Base-by-base conservation (phyloP, 2,329 filamentous ascomycete species). In the Fusarium sp. region DNA sequence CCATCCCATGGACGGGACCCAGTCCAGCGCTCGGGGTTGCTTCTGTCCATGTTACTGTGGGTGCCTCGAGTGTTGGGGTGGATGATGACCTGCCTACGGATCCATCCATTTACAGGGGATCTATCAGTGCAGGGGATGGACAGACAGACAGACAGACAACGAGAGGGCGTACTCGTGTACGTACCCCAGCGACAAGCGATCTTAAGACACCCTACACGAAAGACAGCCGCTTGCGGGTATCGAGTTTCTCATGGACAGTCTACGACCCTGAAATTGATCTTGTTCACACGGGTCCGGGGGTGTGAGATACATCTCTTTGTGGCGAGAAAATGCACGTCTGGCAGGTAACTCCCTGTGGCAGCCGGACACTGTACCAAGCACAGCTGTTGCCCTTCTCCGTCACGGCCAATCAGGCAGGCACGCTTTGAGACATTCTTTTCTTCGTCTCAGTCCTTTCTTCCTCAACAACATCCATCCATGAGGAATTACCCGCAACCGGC, bases 161-260 rank as follows among this genome's bases (percentile, higher is more conserved):
- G 11, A 34, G 54, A 29, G 40, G 34, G 31, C 40, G 59, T 62
- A 50, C 59, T 62, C 35, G 20, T 29, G 57, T 42, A 59, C 57
- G 14, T 47, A 24, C 27, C 18, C 27, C n/a, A 29, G 20, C 47
- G 40, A 37, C 57, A 60, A 38, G 35, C 34, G 42, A 20, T 16
- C 35, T 27, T 35, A 35, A 58, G 60, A 58, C 38, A 58, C 34
- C 34, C 34, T 35, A 35, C 35, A 29, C 37, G 22, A 60, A 22
- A 59, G 24, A 37, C 62, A 47, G 27, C 62, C 50, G 40, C 61
- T 73, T 70, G 47, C 66, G 37, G 64, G 61, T 70, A 73, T 45
- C 56, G 40, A 52, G n/a, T 56, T 34, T 56, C 29, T 35, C 52
- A 35, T 47, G 42, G 14, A 50, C 52, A 56, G 52, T 56, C 11